These are phyloP conservation scores for Musa acuminata DNA, from an alignment of 176 grass and related monocot genomes.

Conservation along the genomic window DNA sequence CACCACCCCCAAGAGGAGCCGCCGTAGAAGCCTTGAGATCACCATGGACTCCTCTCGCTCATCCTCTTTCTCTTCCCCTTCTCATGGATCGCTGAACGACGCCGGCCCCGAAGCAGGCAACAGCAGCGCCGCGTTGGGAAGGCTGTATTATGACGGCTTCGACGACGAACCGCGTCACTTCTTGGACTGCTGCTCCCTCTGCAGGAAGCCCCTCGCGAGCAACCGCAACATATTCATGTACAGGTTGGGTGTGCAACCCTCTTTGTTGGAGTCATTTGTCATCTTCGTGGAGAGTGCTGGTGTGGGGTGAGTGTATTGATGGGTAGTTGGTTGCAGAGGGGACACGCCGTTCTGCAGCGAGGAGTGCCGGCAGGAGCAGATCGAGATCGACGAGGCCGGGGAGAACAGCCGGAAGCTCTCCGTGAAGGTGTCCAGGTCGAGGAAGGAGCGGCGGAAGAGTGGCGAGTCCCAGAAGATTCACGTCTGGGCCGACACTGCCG, in stretches of 20 bases:
- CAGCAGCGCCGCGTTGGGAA: not conserved
- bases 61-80: not conserved
- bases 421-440: not conserved
- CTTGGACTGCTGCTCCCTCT: not conserved
- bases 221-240: conserved; percentile 1
- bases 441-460: not conserved
- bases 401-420: conserved; percentile 11
- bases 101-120: not conserved
- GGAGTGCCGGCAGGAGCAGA: conserved; percentile 89
- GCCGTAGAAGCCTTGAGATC: not conserved
- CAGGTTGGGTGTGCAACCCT: not conserved
- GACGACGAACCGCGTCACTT: not conserved
- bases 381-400: conserved; percentile 60
- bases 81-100: not conserved
- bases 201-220: not conserved
- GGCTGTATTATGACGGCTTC: not conserved
- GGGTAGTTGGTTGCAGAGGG: conserved; percentile 37
- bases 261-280: not conserved
- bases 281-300: not conserved
- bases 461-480: not conserved
- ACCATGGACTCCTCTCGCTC: not conserved
- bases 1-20: too few relatives aligned
- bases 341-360: conserved; percentile 89
- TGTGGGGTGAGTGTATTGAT: not conserved
- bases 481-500: not conserved